phyloP scores from a whole-genome alignment of 2,329 filamentous ascomycete genomes.

The Trichoderma koningii region DNA sequence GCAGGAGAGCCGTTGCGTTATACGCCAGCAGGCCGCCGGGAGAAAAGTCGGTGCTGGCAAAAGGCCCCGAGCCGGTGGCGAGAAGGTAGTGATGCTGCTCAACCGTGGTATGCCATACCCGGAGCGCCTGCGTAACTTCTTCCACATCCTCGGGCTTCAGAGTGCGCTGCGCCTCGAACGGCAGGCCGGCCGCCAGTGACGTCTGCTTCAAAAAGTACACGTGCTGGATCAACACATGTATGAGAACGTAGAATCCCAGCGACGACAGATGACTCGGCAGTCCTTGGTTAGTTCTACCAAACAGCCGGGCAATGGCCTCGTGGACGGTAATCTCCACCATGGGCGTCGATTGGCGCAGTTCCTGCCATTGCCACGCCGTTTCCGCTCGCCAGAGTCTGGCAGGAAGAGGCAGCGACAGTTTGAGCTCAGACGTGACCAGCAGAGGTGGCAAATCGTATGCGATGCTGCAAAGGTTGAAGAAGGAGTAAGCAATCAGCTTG shows the following conservation, averaged over 20 bases:
- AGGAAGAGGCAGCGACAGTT: constrained; percentile 56
- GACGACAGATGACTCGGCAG: constrained; percentile 57
- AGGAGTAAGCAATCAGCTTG: constrained; percentile 62
- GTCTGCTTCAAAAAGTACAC: constrained; percentile 70
- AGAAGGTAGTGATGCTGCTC: constrained; percentile 57
- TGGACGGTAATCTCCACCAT: constrained; percentile 57
- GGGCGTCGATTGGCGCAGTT: constrained; percentile 54
- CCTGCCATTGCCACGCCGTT: constrained; percentile 61
- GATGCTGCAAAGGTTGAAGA: constrained; percentile 64
- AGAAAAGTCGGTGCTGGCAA: constrained; percentile 52
- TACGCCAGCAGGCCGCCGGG: constrained; percentile 64
- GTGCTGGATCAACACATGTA: constrained; percentile 71
- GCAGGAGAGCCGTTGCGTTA: constrained; percentile 63
- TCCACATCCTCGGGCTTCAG: constrained; percentile 59
- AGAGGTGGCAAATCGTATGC: constrained; percentile 62
- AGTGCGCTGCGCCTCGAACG: constrained; percentile 53
- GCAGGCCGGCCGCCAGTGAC: constrained; percentile 51
- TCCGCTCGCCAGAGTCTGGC: constrained; percentile 61
- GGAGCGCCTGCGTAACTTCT: constrained; percentile 56
- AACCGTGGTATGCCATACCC: constrained; percentile 61
- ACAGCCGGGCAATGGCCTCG: constrained; percentile 57
- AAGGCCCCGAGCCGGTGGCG: constrained; percentile 51
- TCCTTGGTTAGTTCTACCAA: constrained; percentile 53
- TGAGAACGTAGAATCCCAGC: constrained; percentile 69
- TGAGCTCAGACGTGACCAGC: constrained; percentile 61